Evolutionary conservation across 169 alveolate species (phyloP).

Genomic region (Plasmodium adleri): DNA sequence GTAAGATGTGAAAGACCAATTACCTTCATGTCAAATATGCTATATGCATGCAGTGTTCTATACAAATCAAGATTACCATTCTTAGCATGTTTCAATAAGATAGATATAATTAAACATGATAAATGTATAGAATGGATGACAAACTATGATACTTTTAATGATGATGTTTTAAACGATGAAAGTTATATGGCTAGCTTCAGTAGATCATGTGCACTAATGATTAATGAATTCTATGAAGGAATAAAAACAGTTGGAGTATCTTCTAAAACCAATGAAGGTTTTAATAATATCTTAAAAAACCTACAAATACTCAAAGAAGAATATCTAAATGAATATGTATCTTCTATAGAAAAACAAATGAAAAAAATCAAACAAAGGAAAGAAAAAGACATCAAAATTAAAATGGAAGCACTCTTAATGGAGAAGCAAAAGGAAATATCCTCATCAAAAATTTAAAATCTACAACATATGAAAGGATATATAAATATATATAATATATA

Average conservation of each 20-base stretch:
- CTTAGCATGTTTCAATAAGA: constrained; percentile 94
- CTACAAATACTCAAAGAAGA: constrained; percentile 83
- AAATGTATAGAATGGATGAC: constrained; percentile 93
- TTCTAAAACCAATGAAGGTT: constrained; percentile 91
- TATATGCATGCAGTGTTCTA: constrained; percentile 96
- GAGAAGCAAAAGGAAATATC: constrained; percentile 69
- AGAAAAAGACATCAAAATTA: constrained; percentile 73
- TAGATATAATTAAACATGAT: constrained; percentile 86
- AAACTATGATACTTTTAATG: constrained; percentile 91
- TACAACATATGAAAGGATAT: constrained; percentile 21
- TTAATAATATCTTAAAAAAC: constrained; percentile 83
- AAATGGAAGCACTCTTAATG: constrained; percentile 75
- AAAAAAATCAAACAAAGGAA: constrained; percentile 73
- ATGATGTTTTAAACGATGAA: constrained; percentile 90
- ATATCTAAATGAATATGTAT: constrained; percentile 79
- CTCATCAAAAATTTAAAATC: constrained; percentile 78
- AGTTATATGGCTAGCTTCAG: constrained; percentile 93
- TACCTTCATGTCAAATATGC: constrained; percentile 98
- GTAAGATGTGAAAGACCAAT: constrained; percentile 96
- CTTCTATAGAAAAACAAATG: constrained; percentile 76
- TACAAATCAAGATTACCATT: constrained; percentile 96
- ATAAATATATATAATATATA: constrained; percentile 6
- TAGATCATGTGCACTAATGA: constrained; percentile 92
- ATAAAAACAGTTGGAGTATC: constrained; percentile 89
- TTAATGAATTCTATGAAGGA: constrained; percentile 92